Evolutionary conservation across 805 yeast species (phyloP).

Genomic region (Starmerella sp.): DNA sequence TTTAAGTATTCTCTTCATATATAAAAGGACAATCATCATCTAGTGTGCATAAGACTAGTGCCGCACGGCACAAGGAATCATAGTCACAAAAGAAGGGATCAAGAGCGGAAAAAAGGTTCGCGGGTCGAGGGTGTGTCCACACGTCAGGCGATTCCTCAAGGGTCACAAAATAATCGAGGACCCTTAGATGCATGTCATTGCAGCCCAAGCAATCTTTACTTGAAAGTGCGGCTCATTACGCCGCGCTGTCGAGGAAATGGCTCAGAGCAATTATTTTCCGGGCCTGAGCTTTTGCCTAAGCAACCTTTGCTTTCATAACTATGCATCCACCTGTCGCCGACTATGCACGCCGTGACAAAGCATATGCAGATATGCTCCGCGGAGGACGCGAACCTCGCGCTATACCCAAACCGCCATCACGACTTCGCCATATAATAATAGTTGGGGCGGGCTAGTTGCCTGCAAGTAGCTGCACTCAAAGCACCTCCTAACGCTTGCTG

Average conservation of each 20-base stretch:
- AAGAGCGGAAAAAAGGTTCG: not conserved
- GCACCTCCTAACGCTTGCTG: not conserved
- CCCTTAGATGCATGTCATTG: no score
- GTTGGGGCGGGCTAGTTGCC: not conserved
- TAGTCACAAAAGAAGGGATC: not conserved
- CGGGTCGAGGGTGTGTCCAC: not conserved
- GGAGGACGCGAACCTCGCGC: not conserved
- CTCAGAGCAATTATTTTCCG: not conserved
- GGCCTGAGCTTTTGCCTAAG: not conserved
- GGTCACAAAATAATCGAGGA: no score
- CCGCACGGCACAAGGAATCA: not conserved
- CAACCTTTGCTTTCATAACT: not conserved
- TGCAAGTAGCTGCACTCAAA: not conserved
- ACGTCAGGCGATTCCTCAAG: no score
- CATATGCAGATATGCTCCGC: not conserved
- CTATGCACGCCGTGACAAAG: not conserved
- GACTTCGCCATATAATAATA: not conserved
- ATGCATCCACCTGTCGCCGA: not conserved
- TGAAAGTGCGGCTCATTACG: no score
- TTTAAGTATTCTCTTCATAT: not conserved
- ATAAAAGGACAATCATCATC: not conserved
- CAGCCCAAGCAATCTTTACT: no score
- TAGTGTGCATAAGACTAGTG: not conserved
- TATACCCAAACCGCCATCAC: not conserved
- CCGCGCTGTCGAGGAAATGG: no score